Evolutionary conservation across 2,329 filamentous ascomycete genomes (phyloP).

Genomic region (Cladosporium oxysporum): DNA sequence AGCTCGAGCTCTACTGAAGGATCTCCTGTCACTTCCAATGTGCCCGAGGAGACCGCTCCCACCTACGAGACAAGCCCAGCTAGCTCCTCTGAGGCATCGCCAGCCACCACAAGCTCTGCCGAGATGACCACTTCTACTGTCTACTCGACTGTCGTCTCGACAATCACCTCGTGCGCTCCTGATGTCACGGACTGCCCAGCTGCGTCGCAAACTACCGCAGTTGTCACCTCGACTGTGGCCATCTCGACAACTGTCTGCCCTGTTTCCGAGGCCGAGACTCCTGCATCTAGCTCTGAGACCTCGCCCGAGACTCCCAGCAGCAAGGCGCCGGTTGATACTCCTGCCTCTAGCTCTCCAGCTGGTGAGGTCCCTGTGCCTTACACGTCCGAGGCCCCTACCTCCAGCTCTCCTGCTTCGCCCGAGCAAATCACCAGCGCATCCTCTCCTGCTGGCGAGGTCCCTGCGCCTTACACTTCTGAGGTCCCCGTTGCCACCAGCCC

Average conservation of each 20-base stretch:
- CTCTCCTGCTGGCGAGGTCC: constrained; percentile 22
- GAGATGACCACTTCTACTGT: constrained; percentile 23
- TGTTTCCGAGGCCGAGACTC: constrained; percentile 12
- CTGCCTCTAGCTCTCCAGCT: constrained; percentile 23
- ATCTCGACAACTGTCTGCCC: constrained; percentile 46
- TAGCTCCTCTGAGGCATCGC: constrained; percentile 18
- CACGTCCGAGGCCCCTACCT: constrained; percentile 1
- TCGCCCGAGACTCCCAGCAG: not conserved
- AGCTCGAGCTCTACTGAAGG: constrained; percentile 16
- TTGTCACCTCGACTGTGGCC: constrained; percentile 39
- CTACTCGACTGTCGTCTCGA: constrained; percentile 34
- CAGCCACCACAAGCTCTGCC: constrained; percentile 16
- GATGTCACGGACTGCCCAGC: constrained; percentile 40
- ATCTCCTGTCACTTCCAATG: not conserved
- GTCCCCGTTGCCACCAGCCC: not conserved
- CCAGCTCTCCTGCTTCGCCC: constrained; percentile 22
- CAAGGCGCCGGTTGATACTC: not conserved
- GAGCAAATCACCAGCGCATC: constrained; percentile 19
- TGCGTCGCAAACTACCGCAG: constrained; percentile 9
- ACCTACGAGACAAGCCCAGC: constrained; percentile 6
- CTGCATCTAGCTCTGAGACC: not conserved
- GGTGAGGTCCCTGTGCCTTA: constrained; percentile 7
- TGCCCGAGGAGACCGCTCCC: constrained; percentile 16
- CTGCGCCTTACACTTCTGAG: constrained; percentile 13
- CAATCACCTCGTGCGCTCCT: constrained; percentile 41